phyloP scores from a whole-genome alignment of 1,139 yeast species.

The Pichia sp. region DNA sequence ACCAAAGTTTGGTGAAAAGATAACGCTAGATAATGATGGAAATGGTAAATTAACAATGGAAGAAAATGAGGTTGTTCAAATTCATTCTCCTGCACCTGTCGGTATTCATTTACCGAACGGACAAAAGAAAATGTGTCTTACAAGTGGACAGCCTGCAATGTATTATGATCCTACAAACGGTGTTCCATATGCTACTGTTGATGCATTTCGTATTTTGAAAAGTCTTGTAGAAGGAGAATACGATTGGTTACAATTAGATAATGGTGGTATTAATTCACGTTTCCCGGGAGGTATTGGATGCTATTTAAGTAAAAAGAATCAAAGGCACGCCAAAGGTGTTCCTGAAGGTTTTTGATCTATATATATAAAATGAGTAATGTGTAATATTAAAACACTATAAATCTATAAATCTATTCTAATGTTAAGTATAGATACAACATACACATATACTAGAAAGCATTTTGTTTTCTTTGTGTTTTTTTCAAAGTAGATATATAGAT shows the following conservation, averaged over 20 bases:
- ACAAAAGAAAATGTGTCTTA: constrained; percentile 60
- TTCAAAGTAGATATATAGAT: too few relatives aligned
- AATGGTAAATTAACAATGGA: constrained; percentile 30
- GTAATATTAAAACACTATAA: too few relatives aligned
- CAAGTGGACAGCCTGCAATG: constrained; percentile 72
- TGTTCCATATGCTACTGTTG: constrained; percentile 78
- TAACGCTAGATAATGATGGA: constrained; percentile 33
- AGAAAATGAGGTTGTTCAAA: constrained; percentile 40
- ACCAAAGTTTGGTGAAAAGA: constrained; percentile 60
- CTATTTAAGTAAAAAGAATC: constrained; percentile 48
- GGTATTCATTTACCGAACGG: constrained; percentile 73
- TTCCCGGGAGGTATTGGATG: constrained; percentile 62
- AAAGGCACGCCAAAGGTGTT: constrained; percentile 75
- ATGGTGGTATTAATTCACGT: constrained; percentile 68
- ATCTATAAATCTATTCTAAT: too few relatives aligned
- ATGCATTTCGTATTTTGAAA: constrained; percentile 66
- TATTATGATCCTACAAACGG: constrained; percentile 86
- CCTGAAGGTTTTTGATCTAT: constrained; percentile 73
- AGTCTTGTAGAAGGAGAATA: constrained; percentile 58
- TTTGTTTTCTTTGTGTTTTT: too few relatives aligned
- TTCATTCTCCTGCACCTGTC: constrained; percentile 64
- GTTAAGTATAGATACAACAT: too few relatives aligned
- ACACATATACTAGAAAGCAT: too few relatives aligned
- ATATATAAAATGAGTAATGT: too few relatives aligned
- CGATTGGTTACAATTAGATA: constrained; percentile 63